These are phyloP conservation scores for Elaeis oleifera DNA, from an alignment of 202 grass and related monocot species.

Conservation along the genomic window DNA sequence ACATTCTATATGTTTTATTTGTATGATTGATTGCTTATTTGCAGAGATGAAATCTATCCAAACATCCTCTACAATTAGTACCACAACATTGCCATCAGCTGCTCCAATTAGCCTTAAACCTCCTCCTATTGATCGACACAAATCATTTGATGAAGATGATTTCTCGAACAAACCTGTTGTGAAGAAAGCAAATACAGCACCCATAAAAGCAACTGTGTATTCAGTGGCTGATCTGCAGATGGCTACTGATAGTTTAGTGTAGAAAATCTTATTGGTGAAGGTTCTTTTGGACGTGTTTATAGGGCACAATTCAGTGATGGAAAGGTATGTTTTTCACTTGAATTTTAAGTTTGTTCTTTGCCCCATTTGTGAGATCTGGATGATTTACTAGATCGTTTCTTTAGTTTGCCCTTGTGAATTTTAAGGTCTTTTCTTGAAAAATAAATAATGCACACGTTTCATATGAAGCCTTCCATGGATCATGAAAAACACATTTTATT, in stretches of 20 bases:
- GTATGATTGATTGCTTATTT: constrained; percentile 15
- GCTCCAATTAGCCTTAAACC: constrained; percentile 62
- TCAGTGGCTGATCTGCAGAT: constrained; percentile 96
- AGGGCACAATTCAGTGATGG: constrained; percentile 72
- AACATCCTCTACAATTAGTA: constrained; percentile 44
- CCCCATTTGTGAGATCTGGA: not conserved
- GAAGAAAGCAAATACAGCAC: constrained; percentile 47
- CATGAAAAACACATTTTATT: no score
- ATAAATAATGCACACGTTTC: no score
- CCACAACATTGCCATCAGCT: constrained; percentile 43
- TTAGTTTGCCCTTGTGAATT: no score
- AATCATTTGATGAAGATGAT: constrained; percentile 80
- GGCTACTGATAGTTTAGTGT: constrained; percentile 83
- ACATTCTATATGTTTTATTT: no score
- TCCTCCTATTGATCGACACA: constrained; percentile 59
- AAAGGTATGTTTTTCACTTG: constrained; percentile 40
- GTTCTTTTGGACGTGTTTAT: constrained; percentile 90
- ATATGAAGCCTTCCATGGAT: no score
- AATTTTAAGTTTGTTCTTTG: not conserved
- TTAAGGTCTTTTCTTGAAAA: no score
- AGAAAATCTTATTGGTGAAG: constrained; percentile 89
- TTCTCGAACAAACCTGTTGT: constrained; percentile 44
- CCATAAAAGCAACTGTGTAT: constrained; percentile 80
- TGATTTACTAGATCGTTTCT: no score
- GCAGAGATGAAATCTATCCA: constrained; percentile 59